Evolutionary conservation across 768 basidiomycete genomes (phyloP).

Genomic region (Lentinus brumalis): DNA sequence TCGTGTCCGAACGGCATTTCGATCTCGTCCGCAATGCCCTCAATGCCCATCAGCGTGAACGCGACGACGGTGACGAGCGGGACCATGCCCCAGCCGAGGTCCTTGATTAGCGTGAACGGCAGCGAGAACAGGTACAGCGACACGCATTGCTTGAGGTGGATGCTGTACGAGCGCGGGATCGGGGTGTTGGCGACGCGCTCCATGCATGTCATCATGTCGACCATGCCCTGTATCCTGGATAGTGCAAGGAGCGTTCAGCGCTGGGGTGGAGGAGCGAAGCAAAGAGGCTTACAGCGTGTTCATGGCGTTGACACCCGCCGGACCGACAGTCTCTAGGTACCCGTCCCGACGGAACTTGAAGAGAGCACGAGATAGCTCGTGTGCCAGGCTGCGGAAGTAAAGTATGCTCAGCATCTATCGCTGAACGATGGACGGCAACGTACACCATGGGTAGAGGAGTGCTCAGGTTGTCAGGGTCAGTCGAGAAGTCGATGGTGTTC

Average conservation of each 20-base stretch:
- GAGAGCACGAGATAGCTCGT: constrained; percentile 70
- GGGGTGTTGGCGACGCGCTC: constrained; percentile 91
- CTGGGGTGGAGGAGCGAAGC: background rate
- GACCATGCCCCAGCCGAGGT: constrained; percentile 81
- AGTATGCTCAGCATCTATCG: background rate
- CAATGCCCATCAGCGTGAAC: constrained; percentile 93
- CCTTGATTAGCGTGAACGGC: constrained; percentile 82
- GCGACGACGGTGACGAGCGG: constrained; percentile 86
- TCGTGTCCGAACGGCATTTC: constrained; percentile 91
- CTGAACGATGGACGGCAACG: constrained; percentile 21
- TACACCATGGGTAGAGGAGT: constrained; percentile 84
- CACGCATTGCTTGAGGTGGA: constrained; percentile 96
- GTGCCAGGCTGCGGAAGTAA: constrained; percentile 60
- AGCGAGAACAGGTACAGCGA: constrained; percentile 89
- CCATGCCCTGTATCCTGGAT: constrained; percentile 72
- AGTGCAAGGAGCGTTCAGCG: background rate
- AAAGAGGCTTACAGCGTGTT: constrained; percentile 54
- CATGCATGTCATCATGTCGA: constrained; percentile 83
- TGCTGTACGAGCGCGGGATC: constrained; percentile 78
- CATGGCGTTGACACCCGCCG: constrained; percentile 84
- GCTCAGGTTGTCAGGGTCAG: constrained; percentile 54
- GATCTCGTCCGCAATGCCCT: constrained; percentile 93
- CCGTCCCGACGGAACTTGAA: constrained; percentile 81
- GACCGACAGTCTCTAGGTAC: constrained; percentile 85
- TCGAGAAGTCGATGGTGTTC: constrained; percentile 61